Evolutionary conservation across 2,329 filamentous ascomycete species (phyloP).

Genomic region (Monilinia fructigena): DNA sequence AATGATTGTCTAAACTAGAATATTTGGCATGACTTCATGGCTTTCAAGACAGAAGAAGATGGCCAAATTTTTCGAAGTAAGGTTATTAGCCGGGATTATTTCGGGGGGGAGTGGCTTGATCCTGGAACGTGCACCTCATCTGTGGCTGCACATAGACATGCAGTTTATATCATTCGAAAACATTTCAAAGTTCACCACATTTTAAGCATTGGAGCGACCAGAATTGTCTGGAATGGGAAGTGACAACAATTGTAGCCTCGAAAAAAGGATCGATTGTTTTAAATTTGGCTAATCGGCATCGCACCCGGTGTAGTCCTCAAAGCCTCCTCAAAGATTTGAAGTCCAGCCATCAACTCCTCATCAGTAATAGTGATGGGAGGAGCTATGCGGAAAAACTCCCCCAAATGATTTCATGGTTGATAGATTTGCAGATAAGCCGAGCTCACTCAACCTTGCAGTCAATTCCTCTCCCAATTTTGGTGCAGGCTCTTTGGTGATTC

Average conservation of each 20-base stretch:
- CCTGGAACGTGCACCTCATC: neutral
- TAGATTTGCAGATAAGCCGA: slow-evolving; percentile 58
- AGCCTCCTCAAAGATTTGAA: slow-evolving; percentile 57
- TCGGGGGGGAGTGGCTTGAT: neutral
- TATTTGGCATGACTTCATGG: neutral
- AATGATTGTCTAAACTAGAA: neutral
- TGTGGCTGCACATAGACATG: neutral
- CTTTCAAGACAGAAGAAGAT: neutral
- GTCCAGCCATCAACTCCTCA: slow-evolving; percentile 50
- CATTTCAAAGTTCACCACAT: neutral
- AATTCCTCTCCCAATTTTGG: slow-evolving; percentile 50
- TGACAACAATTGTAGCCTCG: neutral
- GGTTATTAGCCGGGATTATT: neutral
- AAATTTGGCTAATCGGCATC: slow-evolving; percentile 11
- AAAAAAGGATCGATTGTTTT: neutral
- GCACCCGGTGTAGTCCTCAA: slow-evolving; percentile 40
- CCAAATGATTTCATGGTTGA: slow-evolving; percentile 54
- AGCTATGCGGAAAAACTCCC: slow-evolving; percentile 59
- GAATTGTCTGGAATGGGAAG: neutral
- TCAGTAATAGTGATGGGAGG: slow-evolving; percentile 58
- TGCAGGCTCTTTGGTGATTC: slow-evolving; percentile 47
- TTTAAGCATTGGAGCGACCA: neutral
- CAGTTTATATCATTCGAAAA: neutral
- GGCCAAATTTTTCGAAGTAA: neutral
- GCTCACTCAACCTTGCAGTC: slow-evolving; percentile 48